phyloP scores from a whole-genome alignment of 2,329 filamentous ascomycete species.

The Nemania diffusa region DNA sequence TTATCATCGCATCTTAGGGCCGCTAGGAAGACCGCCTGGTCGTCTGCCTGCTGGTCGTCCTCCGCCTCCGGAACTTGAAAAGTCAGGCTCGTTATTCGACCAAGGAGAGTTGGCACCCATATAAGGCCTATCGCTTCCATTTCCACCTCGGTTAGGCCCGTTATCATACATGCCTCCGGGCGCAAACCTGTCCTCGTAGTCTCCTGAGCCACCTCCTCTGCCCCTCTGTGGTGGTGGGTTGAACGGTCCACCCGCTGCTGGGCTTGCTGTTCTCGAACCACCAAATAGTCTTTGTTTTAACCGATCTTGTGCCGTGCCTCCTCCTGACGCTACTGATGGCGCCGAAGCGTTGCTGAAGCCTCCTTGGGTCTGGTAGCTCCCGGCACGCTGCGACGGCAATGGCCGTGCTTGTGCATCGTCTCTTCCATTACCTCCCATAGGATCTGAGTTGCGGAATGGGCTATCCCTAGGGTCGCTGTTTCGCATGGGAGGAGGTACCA shows the following conservation, averaged over 20 bases:
- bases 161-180: constrained; percentile 58
- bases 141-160: constrained; percentile 32
- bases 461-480: constrained; percentile 48
- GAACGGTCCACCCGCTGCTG: constrained; percentile 59
- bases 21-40: constrained; percentile 53
- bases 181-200: constrained; percentile 60
- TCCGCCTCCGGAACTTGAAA: constrained; percentile 51
- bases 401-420: constrained; percentile 63
- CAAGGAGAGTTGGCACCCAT: constrained; percentile 61
- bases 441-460: constrained; percentile 50
- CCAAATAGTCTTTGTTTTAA: constrained; percentile 83
- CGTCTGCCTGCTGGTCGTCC: constrained; percentile 51
- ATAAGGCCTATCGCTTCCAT: constrained; percentile 52
- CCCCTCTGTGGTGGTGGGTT: constrained; percentile 55
- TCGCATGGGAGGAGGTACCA: constrained; percentile 49
- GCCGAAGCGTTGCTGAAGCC: constrained; percentile 50
- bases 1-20: constrained; percentile 55
- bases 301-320: constrained; percentile 78
- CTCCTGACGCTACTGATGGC: constrained; percentile 50
- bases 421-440: constrained; percentile 45
- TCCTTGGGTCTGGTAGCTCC: constrained; percentile 74
- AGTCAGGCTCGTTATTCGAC: constrained; percentile 56
- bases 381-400: constrained; percentile 76
- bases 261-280: constrained; percentile 67
- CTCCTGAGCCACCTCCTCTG: constrained; percentile 49